Base-by-base conservation (phyloP, 495 filamentous ascomycete species). In the Aspergillus funiculosus region DNA sequence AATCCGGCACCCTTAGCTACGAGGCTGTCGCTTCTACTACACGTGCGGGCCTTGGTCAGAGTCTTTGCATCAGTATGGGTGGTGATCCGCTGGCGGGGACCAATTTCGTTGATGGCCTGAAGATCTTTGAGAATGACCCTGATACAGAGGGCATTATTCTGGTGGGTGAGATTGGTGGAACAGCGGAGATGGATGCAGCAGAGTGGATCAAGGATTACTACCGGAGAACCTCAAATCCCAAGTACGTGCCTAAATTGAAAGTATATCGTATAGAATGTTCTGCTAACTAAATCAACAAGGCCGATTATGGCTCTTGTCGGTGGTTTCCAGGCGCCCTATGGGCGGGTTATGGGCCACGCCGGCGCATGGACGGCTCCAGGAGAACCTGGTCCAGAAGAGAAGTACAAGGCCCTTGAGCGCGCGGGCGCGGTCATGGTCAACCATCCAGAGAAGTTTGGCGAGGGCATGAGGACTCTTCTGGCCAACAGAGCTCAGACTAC, bases 1-100 rank as follows among this genome's bases (percentile, higher is more conserved):
- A 91, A 60, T 94, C 89, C 1, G 88, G 89, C 0, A 95, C 89
- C 1, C 62, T 96, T 22, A 88, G 83, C 42, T 95, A 95, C 52
- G 89, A 94, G 62, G 82, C 88, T 14, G 87, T 91, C 6, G 90
- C 84, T 4, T 87, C 86, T 2, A 83, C 87, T 2, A 89, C 87
- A 0, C 71, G 85, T 57, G 83, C 83, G 28, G 88, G 88, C 4
- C 70, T 95, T 10, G 89, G 89, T 0, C 89, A 95, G 62, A 90
- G 83, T 58, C 68, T 91, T 8, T 88, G 85, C 42, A 86, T 95
- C 32, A 88, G 89, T 13, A 84, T 95, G 71, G 89, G 89, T 2
- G 90, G 89, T 1, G 89, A 95, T 66, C 79, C 87, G 18, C 60
- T 90, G 28, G 85, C 86, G 0, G 89, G 89, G 0, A 96, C 88